Percentiles rank a stretch among this genome's conserved stretches.
phyloP scores from a whole-genome alignment of 2,329 filamentous ascomycete species.

The Tolypocladium guangdongense region DNA sequence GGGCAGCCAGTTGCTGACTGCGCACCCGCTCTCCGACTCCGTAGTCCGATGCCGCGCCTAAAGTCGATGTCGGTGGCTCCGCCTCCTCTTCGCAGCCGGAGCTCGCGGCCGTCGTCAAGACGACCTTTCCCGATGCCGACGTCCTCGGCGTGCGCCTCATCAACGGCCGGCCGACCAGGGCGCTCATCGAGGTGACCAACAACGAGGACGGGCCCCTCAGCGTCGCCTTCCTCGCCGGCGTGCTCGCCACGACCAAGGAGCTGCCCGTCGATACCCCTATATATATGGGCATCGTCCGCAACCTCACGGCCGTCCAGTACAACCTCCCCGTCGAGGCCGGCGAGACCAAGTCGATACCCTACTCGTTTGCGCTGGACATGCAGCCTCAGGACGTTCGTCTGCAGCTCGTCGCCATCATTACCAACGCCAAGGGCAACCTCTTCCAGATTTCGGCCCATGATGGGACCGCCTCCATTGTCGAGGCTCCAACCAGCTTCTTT shows the following conservation, averaged over 20 bases:
- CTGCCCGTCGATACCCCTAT: constrained; percentile 33
- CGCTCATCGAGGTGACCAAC: constrained; percentile 75
- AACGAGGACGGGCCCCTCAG: constrained; percentile 65
- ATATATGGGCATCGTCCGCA: constrained; percentile 57
- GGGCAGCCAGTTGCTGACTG: neutral
- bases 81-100: neutral
- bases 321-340: constrained; percentile 64
- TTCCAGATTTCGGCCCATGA: constrained; percentile 75
- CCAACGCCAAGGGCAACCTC: constrained; percentile 52
- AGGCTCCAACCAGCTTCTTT: constrained; percentile 82
- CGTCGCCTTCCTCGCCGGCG: constrained; percentile 67
- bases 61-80: constrained; percentile 1
- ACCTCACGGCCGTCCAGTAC: constrained; percentile 71
- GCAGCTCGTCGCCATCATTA: constrained; percentile 64
- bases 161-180: constrained; percentile 79
- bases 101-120: constrained; percentile 44
- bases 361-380: constrained; percentile 81
- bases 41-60: constrained; percentile 5
- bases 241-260: constrained; percentile 48
- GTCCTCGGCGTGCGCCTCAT: constrained; percentile 92
- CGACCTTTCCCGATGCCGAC: constrained; percentile 59
- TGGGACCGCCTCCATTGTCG: constrained; percentile 74
- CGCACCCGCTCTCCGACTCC: neutral
- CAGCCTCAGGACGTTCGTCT: constrained; percentile 81
- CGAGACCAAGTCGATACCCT: constrained; percentile 65